phyloP scores from a whole-genome alignment of 768 basidiomycete genomes.

The Auriscalpium vulgare region DNA sequence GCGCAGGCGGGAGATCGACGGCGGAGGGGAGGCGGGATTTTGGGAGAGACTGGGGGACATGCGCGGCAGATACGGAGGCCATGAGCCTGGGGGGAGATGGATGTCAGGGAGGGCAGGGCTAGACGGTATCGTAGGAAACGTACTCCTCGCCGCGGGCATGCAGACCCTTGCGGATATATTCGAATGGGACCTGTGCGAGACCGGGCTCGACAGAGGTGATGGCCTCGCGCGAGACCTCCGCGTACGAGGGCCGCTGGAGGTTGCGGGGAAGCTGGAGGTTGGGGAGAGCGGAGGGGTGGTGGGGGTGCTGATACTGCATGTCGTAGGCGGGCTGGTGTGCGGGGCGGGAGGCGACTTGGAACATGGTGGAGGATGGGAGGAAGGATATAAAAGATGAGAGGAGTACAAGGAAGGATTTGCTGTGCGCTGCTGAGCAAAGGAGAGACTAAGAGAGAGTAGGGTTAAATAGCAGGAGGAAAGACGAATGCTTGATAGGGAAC shows the following conservation, averaged over 20 bases:
- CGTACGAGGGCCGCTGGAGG: constrained; percentile 53
- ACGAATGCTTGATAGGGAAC: constrained; percentile 12
- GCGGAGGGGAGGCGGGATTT: constrained; percentile 9
- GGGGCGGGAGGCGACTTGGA: constrained; percentile 11
- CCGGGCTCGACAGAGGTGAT: constrained; percentile 46
- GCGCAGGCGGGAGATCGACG: constrained; percentile 6
- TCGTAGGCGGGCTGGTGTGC: constrained; percentile 8
- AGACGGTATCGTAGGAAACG: constrained; percentile 13
- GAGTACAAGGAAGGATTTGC: neutral
- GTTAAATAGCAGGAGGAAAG: constrained; percentile 14
- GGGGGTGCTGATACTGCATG: constrained; percentile 14
- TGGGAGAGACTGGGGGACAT: constrained; percentile 13
- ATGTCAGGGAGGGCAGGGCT: neutral
- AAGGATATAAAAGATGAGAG: neutral
- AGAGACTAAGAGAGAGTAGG: neutral
- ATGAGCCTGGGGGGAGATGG: constrained; percentile 7
- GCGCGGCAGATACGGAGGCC: constrained; percentile 7
- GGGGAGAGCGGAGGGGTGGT: constrained; percentile 19
- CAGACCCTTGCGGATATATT: constrained; percentile 53
- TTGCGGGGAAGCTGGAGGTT: constrained; percentile 65
- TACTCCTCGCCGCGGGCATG: constrained; percentile 37
- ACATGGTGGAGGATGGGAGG: constrained; percentile 4
- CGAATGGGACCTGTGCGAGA: constrained; percentile 44
- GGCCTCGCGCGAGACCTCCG: constrained; percentile 48
- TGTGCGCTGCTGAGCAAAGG: constrained; percentile 15